These are phyloP conservation scores for Scutellaria minor DNA, from an alignment of 257 asterid genomes.

Conservation along the genomic window DNA sequence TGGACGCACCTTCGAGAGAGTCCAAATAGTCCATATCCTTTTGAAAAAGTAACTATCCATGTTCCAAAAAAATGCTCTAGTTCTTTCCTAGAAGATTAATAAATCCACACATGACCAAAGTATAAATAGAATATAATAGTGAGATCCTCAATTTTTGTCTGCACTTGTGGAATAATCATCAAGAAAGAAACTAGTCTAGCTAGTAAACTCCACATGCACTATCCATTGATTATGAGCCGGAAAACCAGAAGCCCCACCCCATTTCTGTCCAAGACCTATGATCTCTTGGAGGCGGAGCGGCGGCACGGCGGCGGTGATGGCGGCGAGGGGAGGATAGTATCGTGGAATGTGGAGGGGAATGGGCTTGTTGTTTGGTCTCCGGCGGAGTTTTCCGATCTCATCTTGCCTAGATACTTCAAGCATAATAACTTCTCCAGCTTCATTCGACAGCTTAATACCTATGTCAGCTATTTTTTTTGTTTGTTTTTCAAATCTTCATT, in stretches of 20 bases:
- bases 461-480: slow-evolving; percentile 32
- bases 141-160: too few species aligned
- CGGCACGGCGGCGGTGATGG: too few species aligned
- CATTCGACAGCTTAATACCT: slow-evolving; percentile 53
- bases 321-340: slow-evolving; percentile 28
- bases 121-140: too few species aligned
- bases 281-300: slow-evolving; percentile 50
- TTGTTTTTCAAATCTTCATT: not conserved
- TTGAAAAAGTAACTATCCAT: not conserved
- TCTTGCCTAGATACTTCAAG: slow-evolving; percentile 51
- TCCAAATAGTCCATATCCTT: not conserved
- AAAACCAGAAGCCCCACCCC: slow-evolving; percentile 59
- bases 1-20: not conserved
- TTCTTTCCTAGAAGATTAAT: not conserved
- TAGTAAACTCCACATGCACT: too few species aligned
- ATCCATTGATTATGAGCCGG: not conserved
- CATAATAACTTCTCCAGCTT: slow-evolving; percentile 52
- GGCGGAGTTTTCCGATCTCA: slow-evolving; percentile 41
- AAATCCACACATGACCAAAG: too few species aligned
- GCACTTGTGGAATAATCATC: too few species aligned
- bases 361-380: slow-evolving; percentile 56
- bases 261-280: slow-evolving; percentile 62
- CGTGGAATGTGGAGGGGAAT: too few species aligned
- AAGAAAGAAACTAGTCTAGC: too few species aligned
- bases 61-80: not conserved